Conservation (phyloP, 768 basidiomycete genomes). For the Austroboletus eburneus region DNA sequence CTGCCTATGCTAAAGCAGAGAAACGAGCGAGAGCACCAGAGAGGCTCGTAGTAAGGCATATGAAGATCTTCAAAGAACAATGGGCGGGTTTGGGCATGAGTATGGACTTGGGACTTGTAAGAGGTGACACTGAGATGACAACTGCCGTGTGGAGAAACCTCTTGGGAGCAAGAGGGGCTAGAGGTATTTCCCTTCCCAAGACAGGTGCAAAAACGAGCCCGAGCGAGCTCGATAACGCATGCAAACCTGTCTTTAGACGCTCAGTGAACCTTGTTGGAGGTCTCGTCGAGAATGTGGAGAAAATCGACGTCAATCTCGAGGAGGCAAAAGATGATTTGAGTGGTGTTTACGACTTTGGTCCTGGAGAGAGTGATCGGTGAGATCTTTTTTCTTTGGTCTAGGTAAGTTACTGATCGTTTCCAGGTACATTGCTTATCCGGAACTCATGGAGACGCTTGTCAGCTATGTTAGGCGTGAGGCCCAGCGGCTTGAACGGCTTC, state of each 20-base stretch:
- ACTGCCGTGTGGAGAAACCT: slow-evolving; percentile 89
- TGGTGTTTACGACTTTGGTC: slow-evolving; percentile 67
- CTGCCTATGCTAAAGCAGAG: slow-evolving; percentile 26
- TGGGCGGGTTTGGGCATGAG: slow-evolving; percentile 80
- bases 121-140: slow-evolving; percentile 79
- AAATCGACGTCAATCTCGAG: slow-evolving; percentile 54
- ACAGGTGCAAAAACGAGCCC: slow-evolving; percentile 5
- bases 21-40: slow-evolving; percentile 59
- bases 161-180: slow-evolving; percentile 78
- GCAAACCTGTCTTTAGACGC: slow-evolving; percentile 43
- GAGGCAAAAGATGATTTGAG: slow-evolving; percentile 61
- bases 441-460: slow-evolving; percentile 68
- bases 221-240: slow-evolving; percentile 3
- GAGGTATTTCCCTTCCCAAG: slow-evolving; percentile 48
- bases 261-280: slow-evolving; percentile 71
- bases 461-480: slow-evolving; percentile 71
- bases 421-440: slow-evolving; percentile 70
- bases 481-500: slow-evolving; percentile 54
- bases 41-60: slow-evolving; percentile 74
- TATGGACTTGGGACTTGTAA: slow-evolving; percentile 73
- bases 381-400: neutral
- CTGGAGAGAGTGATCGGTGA: slow-evolving; percentile 41
- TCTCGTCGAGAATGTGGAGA: slow-evolving; percentile 54
- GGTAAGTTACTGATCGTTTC: slow-evolving; percentile 15
- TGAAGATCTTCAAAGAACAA: slow-evolving; percentile 91